Base-by-base conservation (phyloP, 306 rosid species). In the Pueraria montana region DNA sequence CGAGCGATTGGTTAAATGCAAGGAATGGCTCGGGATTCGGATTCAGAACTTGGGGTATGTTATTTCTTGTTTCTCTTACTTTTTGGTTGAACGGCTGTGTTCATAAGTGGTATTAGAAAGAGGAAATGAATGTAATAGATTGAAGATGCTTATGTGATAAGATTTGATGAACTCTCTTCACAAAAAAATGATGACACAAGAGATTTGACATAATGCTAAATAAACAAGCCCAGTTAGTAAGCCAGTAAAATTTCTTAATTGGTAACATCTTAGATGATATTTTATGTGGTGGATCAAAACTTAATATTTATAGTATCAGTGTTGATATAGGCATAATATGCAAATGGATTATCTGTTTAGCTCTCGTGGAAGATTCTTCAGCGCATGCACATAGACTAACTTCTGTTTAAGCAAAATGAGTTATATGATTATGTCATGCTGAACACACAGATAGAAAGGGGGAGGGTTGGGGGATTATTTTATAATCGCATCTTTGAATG, bases 21-120 rank as follows among this genome's bases (percentile, higher is more conserved):
- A 65, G 88, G 98, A 91, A 88, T 69, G 77, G 87, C 98, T 95
- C 53, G 96, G 97, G 40, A 87, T 95, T 74, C 90, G 95, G 75
- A 72, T 95, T 87, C 91, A 90, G 75, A 89, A 82, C 82, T 79
- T 95, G 83, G 92, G 97, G 98, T 95, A 91, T 23, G 94, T 83
- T 69, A 32, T 88, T 30, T 69, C 79, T 14, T 78, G 32, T 73
- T 69, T 55, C 67, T 63, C 42, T 17, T 89, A 14, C 68, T 43
- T 55, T 68, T 17, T 73, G 48, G 21, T 16, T 48, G 21, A 43
- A 72, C n/a, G 30, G 8, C 16, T 14, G 46, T 65, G 10, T 61
- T 23, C 68, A 59, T 72, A 9, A 2, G 30, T 11, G 26, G 61
- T 45, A 48, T 64, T 56, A 55, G 40, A 80, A 53, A 70, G 74